phyloP scores from a whole-genome alignment of 2,329 filamentous ascomycete genomes.

The Xylaria sp. region DNA sequence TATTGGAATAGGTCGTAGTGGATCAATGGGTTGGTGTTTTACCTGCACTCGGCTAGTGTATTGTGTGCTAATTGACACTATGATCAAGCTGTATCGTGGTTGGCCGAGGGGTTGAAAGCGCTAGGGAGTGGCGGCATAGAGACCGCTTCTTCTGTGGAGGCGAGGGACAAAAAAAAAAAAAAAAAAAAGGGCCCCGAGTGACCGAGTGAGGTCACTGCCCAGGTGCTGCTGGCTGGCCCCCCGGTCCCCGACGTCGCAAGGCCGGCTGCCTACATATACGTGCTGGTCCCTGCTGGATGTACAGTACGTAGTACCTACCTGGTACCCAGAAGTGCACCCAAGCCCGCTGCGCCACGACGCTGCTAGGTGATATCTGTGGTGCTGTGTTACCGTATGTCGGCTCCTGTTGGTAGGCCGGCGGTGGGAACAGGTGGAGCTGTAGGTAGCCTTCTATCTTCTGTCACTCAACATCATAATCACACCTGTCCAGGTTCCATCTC shows the following conservation, averaged over 20 bases:
- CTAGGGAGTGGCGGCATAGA: constrained; percentile 6
- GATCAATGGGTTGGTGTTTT: constrained; percentile 4
- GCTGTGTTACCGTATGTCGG: too few relatives aligned
- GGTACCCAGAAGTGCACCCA: too few relatives aligned
- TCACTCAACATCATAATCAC: too few relatives aligned
- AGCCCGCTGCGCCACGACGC: too few relatives aligned
- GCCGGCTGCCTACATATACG: background rate
- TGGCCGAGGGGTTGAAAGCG: background rate
- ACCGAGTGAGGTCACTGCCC: constrained; percentile 22
- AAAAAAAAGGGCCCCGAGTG: constrained; percentile 12
- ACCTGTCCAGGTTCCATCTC: too few relatives aligned
- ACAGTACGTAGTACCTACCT: too few relatives aligned
- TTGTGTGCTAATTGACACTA: background rate
- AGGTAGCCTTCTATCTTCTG: too few relatives aligned
- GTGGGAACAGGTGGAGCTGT: too few relatives aligned
- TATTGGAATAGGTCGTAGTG: constrained; percentile 7
- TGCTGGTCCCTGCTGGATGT: too few relatives aligned
- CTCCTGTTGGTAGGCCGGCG: too few relatives aligned
- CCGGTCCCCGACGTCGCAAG: constrained; percentile 19
- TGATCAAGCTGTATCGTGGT: background rate
- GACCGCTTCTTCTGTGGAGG: constrained; percentile 11
- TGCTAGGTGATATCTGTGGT: too few relatives aligned
- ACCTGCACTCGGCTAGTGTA: background rate
- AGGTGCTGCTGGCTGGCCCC: too few relatives aligned
- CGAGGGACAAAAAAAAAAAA: constrained; percentile 7